A percentile compares a stretch with the other conserved stretches of the same genome.
Conservation (phyloP, 73 alveolate species). For the Tetrahymena elliotti region DNA sequence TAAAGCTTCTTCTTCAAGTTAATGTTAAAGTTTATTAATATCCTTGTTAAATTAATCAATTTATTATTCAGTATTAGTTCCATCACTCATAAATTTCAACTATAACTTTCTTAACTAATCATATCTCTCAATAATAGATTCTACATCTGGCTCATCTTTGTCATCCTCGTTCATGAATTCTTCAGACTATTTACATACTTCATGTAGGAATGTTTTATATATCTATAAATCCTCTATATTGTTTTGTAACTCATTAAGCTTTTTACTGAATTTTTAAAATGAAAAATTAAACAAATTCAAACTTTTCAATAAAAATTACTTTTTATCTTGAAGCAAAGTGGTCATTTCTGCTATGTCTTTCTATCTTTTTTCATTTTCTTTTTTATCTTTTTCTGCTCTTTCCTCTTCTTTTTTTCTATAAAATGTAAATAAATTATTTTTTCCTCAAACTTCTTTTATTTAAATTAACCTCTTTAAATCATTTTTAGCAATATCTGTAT, state of each 20-base stretch:
- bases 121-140: neutral
- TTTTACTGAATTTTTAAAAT: neutral
- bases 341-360: neutral
- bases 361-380: neutral
- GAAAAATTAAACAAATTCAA: neutral
- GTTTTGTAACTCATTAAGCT: neutral
- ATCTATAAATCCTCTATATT: neutral
- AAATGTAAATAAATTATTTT: neutral
- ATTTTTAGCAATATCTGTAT: neutral
- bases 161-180: neutral
- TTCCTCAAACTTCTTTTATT: neutral
- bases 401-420: neutral
- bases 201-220: neutral
- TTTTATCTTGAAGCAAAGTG: neutral
- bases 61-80: neutral
- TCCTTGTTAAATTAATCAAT: neutral
- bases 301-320: neutral
- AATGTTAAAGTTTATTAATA: neutral
- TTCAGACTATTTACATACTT: neutral
- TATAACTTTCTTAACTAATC: neutral
- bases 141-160: neutral
- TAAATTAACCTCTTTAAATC: neutral
- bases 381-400: neutral
- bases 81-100: neutral
- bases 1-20: neutral